Evolutionary conservation across 108 stramenopile genomes (phyloP), one percentile per base, ranked within the genome.

Genomic region (Skeletonema tropicum): DNA sequence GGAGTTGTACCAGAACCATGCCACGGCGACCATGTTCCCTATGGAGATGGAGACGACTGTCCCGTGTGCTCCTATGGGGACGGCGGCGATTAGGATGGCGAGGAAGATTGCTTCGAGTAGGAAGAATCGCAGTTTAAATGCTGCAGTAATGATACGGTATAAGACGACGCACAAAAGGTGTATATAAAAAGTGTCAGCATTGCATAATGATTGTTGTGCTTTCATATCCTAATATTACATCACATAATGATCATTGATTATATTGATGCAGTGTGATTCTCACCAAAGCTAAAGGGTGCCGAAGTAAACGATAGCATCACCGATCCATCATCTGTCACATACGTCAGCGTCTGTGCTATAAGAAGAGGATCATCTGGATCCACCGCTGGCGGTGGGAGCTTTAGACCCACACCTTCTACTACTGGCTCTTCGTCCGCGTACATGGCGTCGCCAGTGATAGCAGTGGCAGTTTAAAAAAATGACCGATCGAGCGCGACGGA

Each of bases 1-100:
- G 71, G 86, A 84, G 61, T 95, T 95, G 81, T 95, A 95, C 94
- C 94, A 95, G 68, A 95, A 92, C 90, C 91, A 92, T 12, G 91
- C 94, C 10, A 95, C 90, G 0, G 77, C 79, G 39, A 92, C 66
- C 19, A 95, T 82, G 73, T 95, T 95, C 5, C 82, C 91, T 38
- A 95, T 67, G 25, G 91, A 87, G 26, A 95, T 85, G 52, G 85
- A 83, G 7, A 95, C 86, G 29, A 95, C 91, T 10, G 90, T 92
- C 35, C 90, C 90, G 64, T 95, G 94, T 12, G 94, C 94, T 10
- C 94, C 94, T 65, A 91, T 85, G 31, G 90, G 91, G 6, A 95
- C 90, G 10, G 91, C 90, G 42, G 77, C 81, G 32, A 92, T 77
- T 26, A 92, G 67, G 10, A 91, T 60, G 30, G 88, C 66, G 10